Conservation (phyloP, 371 early-diverging fungal genomes). For the Zychaea mexicana region DNA sequence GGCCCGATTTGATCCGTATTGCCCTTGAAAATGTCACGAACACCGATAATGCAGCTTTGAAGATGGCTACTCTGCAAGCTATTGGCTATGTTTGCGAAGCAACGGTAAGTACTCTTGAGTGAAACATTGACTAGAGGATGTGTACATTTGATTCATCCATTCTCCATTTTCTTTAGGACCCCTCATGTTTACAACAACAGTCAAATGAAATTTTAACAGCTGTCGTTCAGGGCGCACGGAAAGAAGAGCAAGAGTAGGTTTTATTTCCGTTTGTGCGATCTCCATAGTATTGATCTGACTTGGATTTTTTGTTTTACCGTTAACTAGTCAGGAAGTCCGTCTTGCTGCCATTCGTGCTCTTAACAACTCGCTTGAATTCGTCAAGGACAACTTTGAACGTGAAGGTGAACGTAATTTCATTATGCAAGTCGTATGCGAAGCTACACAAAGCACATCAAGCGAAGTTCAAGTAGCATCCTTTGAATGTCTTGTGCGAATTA, state of each 20-base stretch:
- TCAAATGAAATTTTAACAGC: constrained; percentile 90
- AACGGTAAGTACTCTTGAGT: constrained; percentile 58
- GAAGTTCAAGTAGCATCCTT: constrained; percentile 86
- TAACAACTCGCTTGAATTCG: constrained; percentile 92
- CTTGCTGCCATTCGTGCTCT: constrained; percentile 88
- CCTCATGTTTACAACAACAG: constrained; percentile 73
- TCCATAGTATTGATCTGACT: background rate
- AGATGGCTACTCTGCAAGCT: constrained; percentile 80
- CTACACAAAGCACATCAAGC: constrained; percentile 77
- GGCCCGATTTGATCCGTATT: constrained; percentile 83
- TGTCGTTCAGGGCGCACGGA: constrained; percentile 89
- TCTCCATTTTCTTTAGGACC: constrained; percentile 54
- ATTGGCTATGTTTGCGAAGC: constrained; percentile 93
- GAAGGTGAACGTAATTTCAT: constrained; percentile 95
- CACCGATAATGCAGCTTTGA: constrained; percentile 61
- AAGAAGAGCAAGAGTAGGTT: constrained; percentile 77
- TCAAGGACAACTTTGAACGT: constrained; percentile 88
- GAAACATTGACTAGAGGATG: background rate
- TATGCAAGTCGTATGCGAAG: constrained; percentile 98
- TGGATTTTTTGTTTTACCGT: background rate
- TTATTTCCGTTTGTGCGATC: background rate
- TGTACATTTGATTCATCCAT: background rate
- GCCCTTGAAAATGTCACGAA: constrained; percentile 74
- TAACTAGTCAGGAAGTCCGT: constrained; percentile 76
- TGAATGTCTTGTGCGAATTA: constrained; percentile 94